phyloP scores from a whole-genome alignment of 371 early-diverging fungal genomes.

The Actinomortierella ambigua region DNA sequence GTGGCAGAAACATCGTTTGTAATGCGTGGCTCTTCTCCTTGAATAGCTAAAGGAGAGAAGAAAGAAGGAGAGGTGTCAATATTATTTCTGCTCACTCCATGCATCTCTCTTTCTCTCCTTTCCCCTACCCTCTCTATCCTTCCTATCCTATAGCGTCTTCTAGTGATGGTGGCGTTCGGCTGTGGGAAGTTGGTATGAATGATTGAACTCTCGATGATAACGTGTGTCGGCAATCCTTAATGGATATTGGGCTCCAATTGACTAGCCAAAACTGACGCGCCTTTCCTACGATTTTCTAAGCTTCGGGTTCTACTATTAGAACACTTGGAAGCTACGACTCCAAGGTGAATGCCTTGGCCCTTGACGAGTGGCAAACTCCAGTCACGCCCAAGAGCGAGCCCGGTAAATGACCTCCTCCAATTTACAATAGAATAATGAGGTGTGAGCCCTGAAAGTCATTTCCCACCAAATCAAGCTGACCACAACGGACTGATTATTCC shows the following conservation, averaged over 20 bases:
- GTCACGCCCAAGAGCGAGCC: conserved; percentile 36
- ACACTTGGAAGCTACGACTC: conserved; percentile 41
- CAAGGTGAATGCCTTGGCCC: conserved; percentile 44
- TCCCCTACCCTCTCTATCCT: neutral
- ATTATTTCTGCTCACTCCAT: neutral
- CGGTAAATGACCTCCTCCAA: conserved; percentile 19
- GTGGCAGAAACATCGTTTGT: conserved; percentile 65
- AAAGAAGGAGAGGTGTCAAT: neutral
- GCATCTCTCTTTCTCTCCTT: neutral
- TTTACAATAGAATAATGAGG: conserved; percentile 4
- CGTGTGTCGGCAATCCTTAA: too few species aligned
- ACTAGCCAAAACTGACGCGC: too few species aligned
- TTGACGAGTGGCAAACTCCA: conserved; percentile 24
- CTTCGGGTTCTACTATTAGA: conserved; percentile 49
- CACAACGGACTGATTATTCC: neutral
- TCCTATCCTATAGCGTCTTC: conserved; percentile 50
- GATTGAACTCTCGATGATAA: too few species aligned
- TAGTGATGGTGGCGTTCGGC: conserved; percentile 56
- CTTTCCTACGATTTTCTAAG: too few species aligned
- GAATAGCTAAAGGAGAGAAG: too few species aligned
- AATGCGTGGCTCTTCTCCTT: conserved; percentile 4
- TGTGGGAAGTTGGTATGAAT: conserved; percentile 62
- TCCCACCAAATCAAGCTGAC: conserved; percentile 13
- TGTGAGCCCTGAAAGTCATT: too few species aligned
- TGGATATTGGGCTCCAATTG: too few species aligned